A percentile compares a stretch with the other conserved stretches of the same genome.
Evolutionary conservation across 2,329 filamentous ascomycete species (phyloP).

Genomic region (Pseudogymnoascus sp.): DNA sequence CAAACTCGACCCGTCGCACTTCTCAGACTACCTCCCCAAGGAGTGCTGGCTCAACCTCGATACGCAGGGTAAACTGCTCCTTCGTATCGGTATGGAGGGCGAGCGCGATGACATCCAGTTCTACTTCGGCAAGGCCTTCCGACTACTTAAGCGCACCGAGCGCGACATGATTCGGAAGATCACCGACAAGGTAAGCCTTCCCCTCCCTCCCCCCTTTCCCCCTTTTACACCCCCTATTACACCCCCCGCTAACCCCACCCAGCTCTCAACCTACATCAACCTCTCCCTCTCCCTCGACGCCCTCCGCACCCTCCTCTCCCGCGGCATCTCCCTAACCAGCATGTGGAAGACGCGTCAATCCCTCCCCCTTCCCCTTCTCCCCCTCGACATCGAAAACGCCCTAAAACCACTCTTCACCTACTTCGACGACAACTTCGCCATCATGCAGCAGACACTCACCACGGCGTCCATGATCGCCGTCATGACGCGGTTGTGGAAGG

Average conservation of each 20-base stretch:
- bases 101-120: slow-evolving; percentile 98
- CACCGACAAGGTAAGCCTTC: slow-evolving; percentile 76
- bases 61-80: slow-evolving; percentile 79
- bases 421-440: slow-evolving; percentile 97
- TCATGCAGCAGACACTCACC: slow-evolving; percentile 95
- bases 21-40: slow-evolving; percentile 87
- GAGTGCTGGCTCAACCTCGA: slow-evolving; percentile 98
- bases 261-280: slow-evolving; percentile 91
- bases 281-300: slow-evolving; percentile 78
- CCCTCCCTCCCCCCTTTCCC: too few relatives aligned
- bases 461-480: slow-evolving; percentile 96
- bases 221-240: not conserved
- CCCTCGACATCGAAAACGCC: slow-evolving; percentile 68
- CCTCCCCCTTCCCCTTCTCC: slow-evolving; percentile 48
- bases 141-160: slow-evolving; percentile 89
- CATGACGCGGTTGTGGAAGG: slow-evolving; percentile 97
- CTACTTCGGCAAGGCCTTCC: slow-evolving; percentile 94
- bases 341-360: slow-evolving; percentile 54
- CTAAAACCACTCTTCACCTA: slow-evolving; percentile 82
- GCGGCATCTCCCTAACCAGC: slow-evolving; percentile 61
- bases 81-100: slow-evolving; percentile 96
- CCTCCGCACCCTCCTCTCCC: slow-evolving; percentile 63
- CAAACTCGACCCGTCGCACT: slow-evolving; percentile 96
- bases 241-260: slow-evolving; percentile 9
- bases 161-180: slow-evolving; percentile 97